Conservation (phyloP, 768 basidiomycete genomes). For the Psilocybe azurescens region DNA sequence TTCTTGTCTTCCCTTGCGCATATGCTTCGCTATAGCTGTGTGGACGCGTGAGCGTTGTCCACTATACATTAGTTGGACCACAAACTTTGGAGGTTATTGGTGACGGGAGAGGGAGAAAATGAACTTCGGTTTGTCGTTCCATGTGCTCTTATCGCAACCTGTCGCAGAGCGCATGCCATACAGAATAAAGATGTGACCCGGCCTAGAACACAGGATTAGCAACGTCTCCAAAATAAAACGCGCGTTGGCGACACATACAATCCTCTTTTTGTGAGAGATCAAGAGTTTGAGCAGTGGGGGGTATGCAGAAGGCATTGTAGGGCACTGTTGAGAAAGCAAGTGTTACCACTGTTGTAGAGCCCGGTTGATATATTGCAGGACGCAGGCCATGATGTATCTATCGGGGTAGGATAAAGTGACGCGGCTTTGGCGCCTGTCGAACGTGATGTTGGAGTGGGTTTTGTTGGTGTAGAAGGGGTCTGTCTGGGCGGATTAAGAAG, state of each 20-base stretch:
- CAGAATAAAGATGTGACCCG: constrained; percentile 65
- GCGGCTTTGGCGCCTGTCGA: constrained; percentile 34
- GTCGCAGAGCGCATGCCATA: constrained; percentile 75
- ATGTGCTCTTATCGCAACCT: constrained; percentile 62
- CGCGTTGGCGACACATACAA: constrained; percentile 57
- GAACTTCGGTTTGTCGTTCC: constrained; percentile 36
- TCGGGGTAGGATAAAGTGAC: constrained; percentile 54
- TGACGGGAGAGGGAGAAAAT: constrained; percentile 71
- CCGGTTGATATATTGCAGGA: constrained; percentile 59
- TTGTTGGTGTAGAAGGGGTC: constrained; percentile 31
- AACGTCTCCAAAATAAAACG: constrained; percentile 10
- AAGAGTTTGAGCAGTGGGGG: constrained; percentile 80
- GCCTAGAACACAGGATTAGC: constrained; percentile 33
- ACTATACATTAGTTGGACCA: constrained; percentile 15
- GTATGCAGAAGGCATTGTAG: constrained; percentile 95
- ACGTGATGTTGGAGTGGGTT: constrained; percentile 27
- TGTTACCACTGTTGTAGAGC: constrained; percentile 87
- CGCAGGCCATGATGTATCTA: constrained; percentile 70
- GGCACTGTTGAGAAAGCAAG: constrained; percentile 95
- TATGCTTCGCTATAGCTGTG: constrained; percentile 87
- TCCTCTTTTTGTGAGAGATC: constrained; percentile 51
- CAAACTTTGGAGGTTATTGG: constrained; percentile 73
- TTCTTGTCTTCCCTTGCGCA: constrained; percentile 92
- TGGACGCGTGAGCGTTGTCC: constrained; percentile 14
- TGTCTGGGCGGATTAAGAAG: constrained; percentile 26